Percentiles rank a stretch among this genome's conserved stretches.
Evolutionary conservation across 768 basidiomycete species (phyloP).

Genomic region (Auricularia heimuer): DNA sequence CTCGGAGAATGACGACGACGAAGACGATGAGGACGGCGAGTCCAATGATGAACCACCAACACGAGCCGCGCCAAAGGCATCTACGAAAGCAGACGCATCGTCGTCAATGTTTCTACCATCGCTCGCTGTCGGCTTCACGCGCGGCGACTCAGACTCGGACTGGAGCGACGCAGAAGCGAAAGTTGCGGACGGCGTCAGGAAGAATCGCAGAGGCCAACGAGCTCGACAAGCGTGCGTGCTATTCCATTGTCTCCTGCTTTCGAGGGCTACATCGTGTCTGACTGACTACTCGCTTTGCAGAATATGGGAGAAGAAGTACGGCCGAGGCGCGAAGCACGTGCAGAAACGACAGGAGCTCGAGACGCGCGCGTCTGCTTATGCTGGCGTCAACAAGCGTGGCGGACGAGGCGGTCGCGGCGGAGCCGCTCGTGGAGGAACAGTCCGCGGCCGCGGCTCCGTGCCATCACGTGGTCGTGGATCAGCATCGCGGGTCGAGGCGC

Average conservation of each 20-base stretch:
- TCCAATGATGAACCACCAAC: constrained; percentile 13
- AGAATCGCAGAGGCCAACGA: constrained; percentile 85
- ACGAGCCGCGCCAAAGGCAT: constrained; percentile 10
- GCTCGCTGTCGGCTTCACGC: constrained; percentile 74
- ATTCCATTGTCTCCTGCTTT: neutral
- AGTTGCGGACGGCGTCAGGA: constrained; percentile 39
- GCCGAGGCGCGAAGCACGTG: constrained; percentile 83
- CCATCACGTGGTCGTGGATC: constrained; percentile 15
- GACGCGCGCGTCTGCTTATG: constrained; percentile 9
- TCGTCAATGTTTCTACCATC: constrained; percentile 77
- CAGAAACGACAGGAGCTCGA: constrained; percentile 38
- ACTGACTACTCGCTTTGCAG: constrained; percentile 29
- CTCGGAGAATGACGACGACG: constrained; percentile 6
- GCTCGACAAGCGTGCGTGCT: constrained; percentile 84
- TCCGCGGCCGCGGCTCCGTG: constrained; percentile 9
- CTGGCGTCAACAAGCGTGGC: constrained; percentile 8
- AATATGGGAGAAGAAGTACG: constrained; percentile 98
- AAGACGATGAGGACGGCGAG: constrained; percentile 15
- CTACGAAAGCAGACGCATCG: constrained; percentile 13
- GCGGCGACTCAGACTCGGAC: constrained; percentile 73
- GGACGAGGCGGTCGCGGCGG: constrained; percentile 5
- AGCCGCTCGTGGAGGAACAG: constrained; percentile 8
- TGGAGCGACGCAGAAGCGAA: constrained; percentile 54
- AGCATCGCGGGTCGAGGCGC: constrained; percentile 11
- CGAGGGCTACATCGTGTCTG: neutral